Base-by-base conservation (phyloP, 129 eudicot species). In the Daucus carota region DNA sequence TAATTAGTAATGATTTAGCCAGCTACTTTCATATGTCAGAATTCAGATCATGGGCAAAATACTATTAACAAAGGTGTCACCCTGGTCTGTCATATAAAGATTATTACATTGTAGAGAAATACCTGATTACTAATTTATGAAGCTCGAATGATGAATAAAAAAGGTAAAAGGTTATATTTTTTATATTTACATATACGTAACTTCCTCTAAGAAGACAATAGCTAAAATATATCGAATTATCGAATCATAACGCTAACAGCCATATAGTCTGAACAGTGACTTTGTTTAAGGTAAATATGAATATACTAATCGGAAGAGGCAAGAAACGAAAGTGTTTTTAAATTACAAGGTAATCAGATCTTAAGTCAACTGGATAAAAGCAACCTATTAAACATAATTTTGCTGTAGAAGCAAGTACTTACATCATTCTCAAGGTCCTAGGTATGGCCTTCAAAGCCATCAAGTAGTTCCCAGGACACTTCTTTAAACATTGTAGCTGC, bases 371-470 rank as follows among this genome's bases (percentile, higher is more conserved):
- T 11, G 6, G 6, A 62, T 29, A 62, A 6, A 70, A 12, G 18
- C 20, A 22, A 38, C 29, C 26, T 41, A 22, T 16, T 3, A 14
- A 40, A 41, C 32, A 43, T 45, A 8, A 26, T 43, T 10, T 32
- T 18, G 6, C 43, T 31, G 13, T 59, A 29, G 31, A 72, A 36
- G 70, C 67, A 46, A 82, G 76, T 12, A 82, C 97, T 88, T 84
- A 89, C 98, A 93, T 93, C 98, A 93, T 93, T 86, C 98, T 80
- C 20, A 93, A 86, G 79, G 98, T 93, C 86, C 98, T 87, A 52
- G 98, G 98, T 76, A 93, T 87, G 41, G 90, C 87, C 86, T 87
- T 89, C 75, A 93, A 77, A 67, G 96, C 98, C 75, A 88, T 91
- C 80, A 88, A 79, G 84, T 90, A 87, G 83, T 90, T 93, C 81